Conservation (phyloP, 2,329 filamentous ascomycete species). For the Claviceps paspali region DNA sequence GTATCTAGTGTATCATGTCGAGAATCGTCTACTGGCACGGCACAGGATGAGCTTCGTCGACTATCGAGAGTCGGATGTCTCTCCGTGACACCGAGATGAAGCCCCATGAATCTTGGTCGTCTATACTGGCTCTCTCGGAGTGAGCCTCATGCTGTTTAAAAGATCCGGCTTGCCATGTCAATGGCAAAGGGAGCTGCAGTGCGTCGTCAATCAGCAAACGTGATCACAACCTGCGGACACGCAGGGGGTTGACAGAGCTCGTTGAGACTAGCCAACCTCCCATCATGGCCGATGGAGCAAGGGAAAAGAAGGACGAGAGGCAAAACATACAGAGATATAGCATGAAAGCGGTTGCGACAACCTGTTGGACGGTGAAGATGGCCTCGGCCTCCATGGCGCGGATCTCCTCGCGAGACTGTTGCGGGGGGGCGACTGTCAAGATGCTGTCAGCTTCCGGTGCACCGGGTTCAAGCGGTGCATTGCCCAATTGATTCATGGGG, state of each 20-base stretch:
- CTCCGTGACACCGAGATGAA: not conserved
- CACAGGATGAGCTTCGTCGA: not conserved
- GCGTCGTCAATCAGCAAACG: not conserved
- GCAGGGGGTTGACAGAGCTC: no score
- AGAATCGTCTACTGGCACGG: not conserved
- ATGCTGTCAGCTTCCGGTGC: slow-evolving; percentile 12
- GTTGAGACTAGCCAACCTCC: not conserved
- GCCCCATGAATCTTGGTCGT: not conserved
- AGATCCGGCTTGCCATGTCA: slow-evolving; percentile 32
- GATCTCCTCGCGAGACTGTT: slow-evolving; percentile 55
- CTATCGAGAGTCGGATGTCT: no score
- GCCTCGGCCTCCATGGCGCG: slow-evolving; percentile 54
- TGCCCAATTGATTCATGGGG: not conserved
- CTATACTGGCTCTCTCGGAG: not conserved
- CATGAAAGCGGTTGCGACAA: slow-evolving; percentile 47
- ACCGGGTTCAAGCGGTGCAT: no score
- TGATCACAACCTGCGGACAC: not conserved
- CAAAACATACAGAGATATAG: slow-evolving; percentile 63
- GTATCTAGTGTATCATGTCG: not conserved
- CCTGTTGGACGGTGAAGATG: slow-evolving; percentile 49
- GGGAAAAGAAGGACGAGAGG: slow-evolving; percentile 1
- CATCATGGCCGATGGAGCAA: not conserved
- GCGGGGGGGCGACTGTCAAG: slow-evolving; percentile 47
- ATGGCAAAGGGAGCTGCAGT: slow-evolving; percentile 40
- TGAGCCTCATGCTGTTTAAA: slow-evolving; percentile 13